Evolutionary conservation across 352 stramenopile species (phyloP).

Genomic region (Phytopythium ostracodes): DNA sequence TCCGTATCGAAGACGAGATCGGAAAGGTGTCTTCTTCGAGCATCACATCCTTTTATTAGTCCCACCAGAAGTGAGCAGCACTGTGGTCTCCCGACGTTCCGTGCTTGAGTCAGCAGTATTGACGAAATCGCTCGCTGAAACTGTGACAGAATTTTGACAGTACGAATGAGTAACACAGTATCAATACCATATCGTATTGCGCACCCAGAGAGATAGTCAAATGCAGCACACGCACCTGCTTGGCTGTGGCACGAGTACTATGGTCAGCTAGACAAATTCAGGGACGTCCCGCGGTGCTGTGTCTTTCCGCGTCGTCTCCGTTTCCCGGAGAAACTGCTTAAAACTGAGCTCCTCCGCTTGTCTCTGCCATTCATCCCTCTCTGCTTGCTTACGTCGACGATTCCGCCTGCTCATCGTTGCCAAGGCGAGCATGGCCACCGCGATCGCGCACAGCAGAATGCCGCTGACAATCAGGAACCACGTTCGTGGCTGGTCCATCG

Average conservation of each 20-base stretch:
- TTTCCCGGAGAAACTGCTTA: slow-evolving; percentile 1
- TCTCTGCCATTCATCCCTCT: background rate
- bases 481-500: slow-evolving; percentile 6
- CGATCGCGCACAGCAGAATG: background rate
- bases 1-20: slow-evolving; percentile 22
- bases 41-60: slow-evolving; percentile 7
- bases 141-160: background rate
- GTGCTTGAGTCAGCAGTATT: background rate
- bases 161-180: background rate
- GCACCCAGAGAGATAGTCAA: background rate
- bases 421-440: background rate
- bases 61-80: background rate
- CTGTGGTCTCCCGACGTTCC: background rate
- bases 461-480: slow-evolving; percentile 7
- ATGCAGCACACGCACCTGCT: background rate
- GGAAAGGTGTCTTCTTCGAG: slow-evolving; percentile 16
- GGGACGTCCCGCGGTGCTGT: background rate
- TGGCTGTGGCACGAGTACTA: background rate
- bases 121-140: background rate
- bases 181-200: background rate
- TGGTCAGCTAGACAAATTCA: background rate
- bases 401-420: background rate
- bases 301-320: background rate
- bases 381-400: background rate
- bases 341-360: background rate